Base-by-base conservation (phyloP, 805 yeast genomes). In the Yarrowia osloensis region DNA sequence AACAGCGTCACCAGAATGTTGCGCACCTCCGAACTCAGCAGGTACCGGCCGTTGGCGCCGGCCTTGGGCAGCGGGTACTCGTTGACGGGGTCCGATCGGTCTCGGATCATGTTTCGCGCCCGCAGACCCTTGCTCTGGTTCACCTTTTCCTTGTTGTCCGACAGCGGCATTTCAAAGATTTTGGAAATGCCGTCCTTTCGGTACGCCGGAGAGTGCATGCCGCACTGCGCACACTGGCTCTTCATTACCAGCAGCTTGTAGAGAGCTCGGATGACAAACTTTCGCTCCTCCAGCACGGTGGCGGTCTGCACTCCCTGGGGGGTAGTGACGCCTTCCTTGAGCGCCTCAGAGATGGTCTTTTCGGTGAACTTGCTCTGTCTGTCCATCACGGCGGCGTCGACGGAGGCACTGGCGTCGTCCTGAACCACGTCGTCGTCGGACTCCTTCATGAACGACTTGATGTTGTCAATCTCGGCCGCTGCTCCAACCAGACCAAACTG, bases 181-280 rank as follows among this genome's bases (percentile, higher is more conserved):
- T 96, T 95, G 69, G 93, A 85, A 75, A 86, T 88, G 0, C 99
- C 99, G 76, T 95, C 99, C 74, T 93, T 94, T 80, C 99, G 87
- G 81, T 88, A 94, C 39, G 88, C 82, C 67, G 99, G 98, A 52
- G 97, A 91, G 77, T 82, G 90, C 97, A 93, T 90, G 50, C 92
- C 91, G 84, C 99, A 95, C 78, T 93, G 92, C 74, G 91, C 97
- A 84, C 99, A 95, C 77, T 88, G 90, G 67, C 92, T 88, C 77
- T 97, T 86, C 57, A 89, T 77, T 70, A 90, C 79, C 61, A 93
- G 77, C 72, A 85, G 85, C 73, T 85, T 85, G 81, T 92, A 90
- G 73, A 93, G 88, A 39, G 88, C 91, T 68, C 61, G 39, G 67
- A 86, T 78, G 54, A 82, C 72, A 12, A 75, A 76, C 76, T 94